Base-by-base conservation (phyloP, 352 stramenopile genomes). In the Saprolegnia diclina region DNA sequence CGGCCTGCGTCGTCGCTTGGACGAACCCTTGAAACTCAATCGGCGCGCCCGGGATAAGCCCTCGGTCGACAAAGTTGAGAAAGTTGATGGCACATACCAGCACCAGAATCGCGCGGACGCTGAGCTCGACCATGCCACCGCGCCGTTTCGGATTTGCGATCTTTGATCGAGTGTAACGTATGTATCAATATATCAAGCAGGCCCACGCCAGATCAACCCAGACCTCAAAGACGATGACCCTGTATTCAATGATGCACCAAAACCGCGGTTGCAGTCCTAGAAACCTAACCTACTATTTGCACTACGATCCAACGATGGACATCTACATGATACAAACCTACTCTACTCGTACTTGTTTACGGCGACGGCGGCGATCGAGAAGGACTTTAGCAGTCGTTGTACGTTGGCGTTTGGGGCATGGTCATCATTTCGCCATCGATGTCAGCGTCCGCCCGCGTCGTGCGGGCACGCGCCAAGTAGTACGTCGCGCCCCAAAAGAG, bases 401-500 rank as follows among this genome's bases (percentile, higher is more conserved):
- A 59, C 24, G 13, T 59, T 24, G 52, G 52, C 19, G 52, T 59
- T 59, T 40, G 13, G 24, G 52, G 52, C 35, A 59, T 59, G 11
- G 42, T 59, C 13, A 35, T 35, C 29, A 35, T 35, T 2, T 35
- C 29, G 29, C 29, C 29, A 35, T 35, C 52, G 16, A 26, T 59
- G 3, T 16, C 13, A 10, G 9, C 52, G 24, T 26, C 24, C 24
- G 24, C 11, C 2, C 11, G 3, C 13, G 52, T 14, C 16, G 24
- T 24, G 24, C 13, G 52, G 24, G 11, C 35, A 10, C 52, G 52
- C 24, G 52, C 35, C 24, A 59, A 42, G 19, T 59, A 59, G 52
- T 59, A 59, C 24, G 52, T 59, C 13, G 13, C 52, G 16, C 24
- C 52, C 83, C 85, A 92, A n/a, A 91, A 67, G 29, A 90, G 48